Evolutionary conservation across 768 basidiomycete species (phyloP).

Genomic region (Lactarius tabidus): DNA sequence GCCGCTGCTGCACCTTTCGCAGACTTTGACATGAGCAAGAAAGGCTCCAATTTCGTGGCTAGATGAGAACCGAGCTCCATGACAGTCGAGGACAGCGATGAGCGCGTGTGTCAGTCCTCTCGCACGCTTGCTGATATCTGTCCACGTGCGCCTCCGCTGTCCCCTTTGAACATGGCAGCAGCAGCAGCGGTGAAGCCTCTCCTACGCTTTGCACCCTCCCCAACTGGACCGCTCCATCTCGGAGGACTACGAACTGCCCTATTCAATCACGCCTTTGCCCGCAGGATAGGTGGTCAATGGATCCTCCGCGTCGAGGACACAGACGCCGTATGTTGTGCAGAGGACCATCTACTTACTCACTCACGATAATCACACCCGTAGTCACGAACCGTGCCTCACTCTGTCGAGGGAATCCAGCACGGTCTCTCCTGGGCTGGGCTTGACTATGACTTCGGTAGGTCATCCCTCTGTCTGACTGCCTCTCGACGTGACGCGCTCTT

Average conservation of each 20-base stretch:
- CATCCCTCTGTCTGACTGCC: neutral
- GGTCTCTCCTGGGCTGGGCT: slow-evolving; percentile 89
- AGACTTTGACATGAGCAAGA: slow-evolving; percentile 86
- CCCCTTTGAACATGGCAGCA: neutral
- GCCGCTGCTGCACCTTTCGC: slow-evolving; percentile 91
- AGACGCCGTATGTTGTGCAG: slow-evolving; percentile 61
- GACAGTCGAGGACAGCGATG: neutral
- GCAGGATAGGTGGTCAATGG: slow-evolving; percentile 82
- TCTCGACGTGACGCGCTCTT: neutral
- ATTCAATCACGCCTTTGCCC: slow-evolving; percentile 85
- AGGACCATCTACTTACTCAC: neutral
- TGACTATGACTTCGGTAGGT: slow-evolving; percentile 81
- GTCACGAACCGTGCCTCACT: slow-evolving; percentile 77
- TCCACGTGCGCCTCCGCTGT: slow-evolving; percentile 3
- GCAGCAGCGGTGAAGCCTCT: slow-evolving; percentile 33
- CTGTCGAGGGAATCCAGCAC: slow-evolving; percentile 73
- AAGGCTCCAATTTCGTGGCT: slow-evolving; percentile 77
- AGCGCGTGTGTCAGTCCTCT: neutral
- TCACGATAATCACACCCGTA: slow-evolving; percentile 32
- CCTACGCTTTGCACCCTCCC: slow-evolving; percentile 94
- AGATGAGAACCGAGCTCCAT: slow-evolving; percentile 67
- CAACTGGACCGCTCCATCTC: slow-evolving; percentile 90
- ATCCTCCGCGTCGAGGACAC: slow-evolving; percentile 94
- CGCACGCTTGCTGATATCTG: neutral
- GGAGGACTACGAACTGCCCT: slow-evolving; percentile 93